Evolutionary conservation across 305 asterid species (phyloP).

Genomic region (Fraxinus floribunda): DNA sequence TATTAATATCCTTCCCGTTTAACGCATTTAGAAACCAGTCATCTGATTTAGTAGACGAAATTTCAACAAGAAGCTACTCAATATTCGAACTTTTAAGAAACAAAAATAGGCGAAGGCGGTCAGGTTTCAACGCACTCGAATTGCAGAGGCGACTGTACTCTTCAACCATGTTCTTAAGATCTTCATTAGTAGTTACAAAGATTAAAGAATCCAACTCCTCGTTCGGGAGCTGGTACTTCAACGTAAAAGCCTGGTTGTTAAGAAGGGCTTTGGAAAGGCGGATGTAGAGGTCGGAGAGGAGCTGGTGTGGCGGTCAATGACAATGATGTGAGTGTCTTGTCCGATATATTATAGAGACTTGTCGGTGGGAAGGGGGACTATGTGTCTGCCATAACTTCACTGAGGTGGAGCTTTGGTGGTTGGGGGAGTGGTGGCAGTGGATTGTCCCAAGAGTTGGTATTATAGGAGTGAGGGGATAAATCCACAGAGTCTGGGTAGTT

Average conservation of each 20-base stretch:
- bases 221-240: too few relatives aligned
- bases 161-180: too few relatives aligned
- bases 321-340: slow-evolving; percentile 32
- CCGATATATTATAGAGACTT: slow-evolving; percentile 34
- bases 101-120: background rate
- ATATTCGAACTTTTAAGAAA: slow-evolving; percentile 2
- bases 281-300: slow-evolving; percentile 14
- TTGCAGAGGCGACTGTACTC: too few relatives aligned
- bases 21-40: slow-evolving; percentile 35
- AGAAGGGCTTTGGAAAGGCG: background rate
- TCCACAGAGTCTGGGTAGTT: slow-evolving; percentile 28
- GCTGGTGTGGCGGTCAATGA: slow-evolving; percentile 27
- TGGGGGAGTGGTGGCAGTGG: background rate
- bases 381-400: slow-evolving; percentile 26
- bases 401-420: slow-evolving; percentile 26
- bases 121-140: too few relatives aligned
- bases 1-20: slow-evolving; percentile 20
- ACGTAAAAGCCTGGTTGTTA: too few relatives aligned
- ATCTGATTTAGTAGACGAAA: background rate
- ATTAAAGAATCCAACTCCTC: too few relatives aligned
- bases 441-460: slow-evolving; percentile 28
- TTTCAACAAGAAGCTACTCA: too few relatives aligned
- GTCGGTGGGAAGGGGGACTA: slow-evolving; percentile 36
- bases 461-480: slow-evolving; percentile 36
- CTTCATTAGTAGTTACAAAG: too few relatives aligned